These are phyloP conservation scores for Starmerella apis DNA, from an alignment of 805 yeast species.

Conservation along the genomic window DNA sequence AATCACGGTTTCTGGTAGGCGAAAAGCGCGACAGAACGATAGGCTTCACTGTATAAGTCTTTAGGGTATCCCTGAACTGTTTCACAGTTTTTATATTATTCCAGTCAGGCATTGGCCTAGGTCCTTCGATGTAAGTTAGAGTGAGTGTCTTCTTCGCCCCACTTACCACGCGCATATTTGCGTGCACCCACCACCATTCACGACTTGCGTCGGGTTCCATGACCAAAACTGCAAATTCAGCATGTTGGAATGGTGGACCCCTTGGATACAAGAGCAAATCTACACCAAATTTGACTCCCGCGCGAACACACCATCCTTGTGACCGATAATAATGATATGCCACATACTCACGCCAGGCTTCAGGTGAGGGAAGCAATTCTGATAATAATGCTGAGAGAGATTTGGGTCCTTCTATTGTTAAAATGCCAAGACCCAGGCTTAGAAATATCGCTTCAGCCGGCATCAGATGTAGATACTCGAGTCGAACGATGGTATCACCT, in stretches of 20 bases:
- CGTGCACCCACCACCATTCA: constrained; percentile 53
- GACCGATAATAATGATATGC: constrained; percentile 82
- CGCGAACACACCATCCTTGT: constrained; percentile 86
- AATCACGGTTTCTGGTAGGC: constrained; percentile 75
- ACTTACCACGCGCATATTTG: constrained; percentile 69
- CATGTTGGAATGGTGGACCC: constrained; percentile 95
- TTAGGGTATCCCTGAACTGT: constrained; percentile 33
- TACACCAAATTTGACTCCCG: constrained; percentile 89
- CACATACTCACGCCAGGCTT: constrained; percentile 43
- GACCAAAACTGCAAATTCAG: constrained; percentile 65
- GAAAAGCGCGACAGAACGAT: constrained; percentile 71
- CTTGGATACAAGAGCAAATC: constrained; percentile 70
- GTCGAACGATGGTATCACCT: constrained; percentile 26
- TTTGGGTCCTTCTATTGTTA: constrained; percentile 32
- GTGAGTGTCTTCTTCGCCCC: constrained; percentile 76
- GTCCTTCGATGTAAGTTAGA: constrained; percentile 53
- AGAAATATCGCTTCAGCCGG: constrained; percentile 69
- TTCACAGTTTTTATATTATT: constrained; percentile 17
- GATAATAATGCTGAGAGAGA: neutral
- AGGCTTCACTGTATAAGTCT: constrained; percentile 48
- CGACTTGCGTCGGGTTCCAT: constrained; percentile 34
- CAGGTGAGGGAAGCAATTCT: constrained; percentile 5
- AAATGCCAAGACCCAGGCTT: constrained; percentile 43
- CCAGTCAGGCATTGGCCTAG: constrained; percentile 30
- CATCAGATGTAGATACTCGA: constrained; percentile 52